Evolutionary conservation across 805 yeast genomes (phyloP).

Genomic region (Candida easanensis): DNA sequence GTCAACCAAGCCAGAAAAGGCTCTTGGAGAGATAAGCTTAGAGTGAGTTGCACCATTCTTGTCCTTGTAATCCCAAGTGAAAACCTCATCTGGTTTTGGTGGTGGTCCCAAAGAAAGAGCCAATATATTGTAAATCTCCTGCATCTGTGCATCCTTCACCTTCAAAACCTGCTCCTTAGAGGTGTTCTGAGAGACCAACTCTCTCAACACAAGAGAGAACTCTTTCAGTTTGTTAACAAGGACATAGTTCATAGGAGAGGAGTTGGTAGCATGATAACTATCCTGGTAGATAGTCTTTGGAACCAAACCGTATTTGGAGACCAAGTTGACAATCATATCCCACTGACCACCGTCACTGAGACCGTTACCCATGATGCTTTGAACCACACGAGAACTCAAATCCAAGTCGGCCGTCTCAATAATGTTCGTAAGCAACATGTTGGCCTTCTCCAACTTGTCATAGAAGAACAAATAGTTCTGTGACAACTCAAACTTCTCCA

Average conservation of each 20-base stretch:
- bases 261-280: conserved; percentile 45
- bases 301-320: conserved; percentile 77
- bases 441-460: conserved; percentile 81
- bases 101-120: conserved; percentile 72
- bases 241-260: conserved; percentile 56
- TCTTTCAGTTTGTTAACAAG: conserved; percentile 70
- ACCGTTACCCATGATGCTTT: conserved; percentile 60
- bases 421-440: conserved; percentile 70
- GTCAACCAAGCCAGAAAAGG: conserved; percentile 56
- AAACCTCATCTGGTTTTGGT: conserved; percentile 62
- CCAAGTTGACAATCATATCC: conserved; percentile 72
- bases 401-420: conserved; percentile 63
- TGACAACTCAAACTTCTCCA: conserved; percentile 67
- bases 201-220: conserved; percentile 65
- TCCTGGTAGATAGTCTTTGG: conserved; percentile 75
- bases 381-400: conserved; percentile 66
- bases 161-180: conserved; percentile 34
- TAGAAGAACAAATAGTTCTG: conserved; percentile 77
- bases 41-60: conserved; percentile 51
- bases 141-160: conserved; percentile 47
- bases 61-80: conserved; percentile 72
- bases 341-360: conserved; percentile 84
- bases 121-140: conserved; percentile 60
- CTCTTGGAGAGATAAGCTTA: conserved; percentile 56
- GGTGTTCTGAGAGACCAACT: conserved; percentile 37